Conservation (phyloP, 2,329 filamentous ascomycete species). For the Aspergillaceae sp. region DNA sequence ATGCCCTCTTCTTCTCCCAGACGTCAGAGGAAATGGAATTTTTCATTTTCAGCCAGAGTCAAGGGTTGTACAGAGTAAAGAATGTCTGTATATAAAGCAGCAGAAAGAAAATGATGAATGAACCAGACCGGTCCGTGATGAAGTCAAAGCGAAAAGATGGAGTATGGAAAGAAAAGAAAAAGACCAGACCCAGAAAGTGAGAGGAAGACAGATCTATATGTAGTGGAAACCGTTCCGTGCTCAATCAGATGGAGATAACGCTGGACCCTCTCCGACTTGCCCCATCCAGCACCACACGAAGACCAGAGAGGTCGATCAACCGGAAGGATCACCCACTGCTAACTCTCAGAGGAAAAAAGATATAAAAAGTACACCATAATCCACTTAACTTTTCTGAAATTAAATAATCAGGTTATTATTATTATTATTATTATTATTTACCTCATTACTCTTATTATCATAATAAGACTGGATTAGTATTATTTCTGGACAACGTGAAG, state of each 20-base stretch:
- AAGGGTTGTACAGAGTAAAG: neutral
- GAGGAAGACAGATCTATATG: neutral
- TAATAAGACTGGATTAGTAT: too few species aligned
- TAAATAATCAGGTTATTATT: too few species aligned
- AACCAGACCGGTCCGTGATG: neutral
- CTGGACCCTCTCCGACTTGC: neutral
- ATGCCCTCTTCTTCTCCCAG: conserved; percentile 36
- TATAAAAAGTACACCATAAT: neutral
- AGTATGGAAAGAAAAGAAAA: conserved; percentile 1
- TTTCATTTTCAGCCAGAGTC: conserved; percentile 24
- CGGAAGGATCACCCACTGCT: neutral
- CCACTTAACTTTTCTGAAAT: neutral
- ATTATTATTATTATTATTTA: too few species aligned
- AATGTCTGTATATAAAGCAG: neutral
- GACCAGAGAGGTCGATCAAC: neutral
- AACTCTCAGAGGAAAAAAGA: neutral
- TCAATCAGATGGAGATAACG: neutral
- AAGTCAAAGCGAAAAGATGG: neutral
- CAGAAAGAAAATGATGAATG: neutral
- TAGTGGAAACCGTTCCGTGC: neutral
- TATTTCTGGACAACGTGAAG: too few species aligned
- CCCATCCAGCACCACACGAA: neutral
- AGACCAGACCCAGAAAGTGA: conserved; percentile 2
- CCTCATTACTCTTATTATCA: too few species aligned
- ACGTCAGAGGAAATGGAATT: conserved; percentile 36